These are phyloP conservation scores for Exophiala aquamarina DNA, from an alignment of 2,329 filamentous ascomycete species.

Conservation along the genomic window DNA sequence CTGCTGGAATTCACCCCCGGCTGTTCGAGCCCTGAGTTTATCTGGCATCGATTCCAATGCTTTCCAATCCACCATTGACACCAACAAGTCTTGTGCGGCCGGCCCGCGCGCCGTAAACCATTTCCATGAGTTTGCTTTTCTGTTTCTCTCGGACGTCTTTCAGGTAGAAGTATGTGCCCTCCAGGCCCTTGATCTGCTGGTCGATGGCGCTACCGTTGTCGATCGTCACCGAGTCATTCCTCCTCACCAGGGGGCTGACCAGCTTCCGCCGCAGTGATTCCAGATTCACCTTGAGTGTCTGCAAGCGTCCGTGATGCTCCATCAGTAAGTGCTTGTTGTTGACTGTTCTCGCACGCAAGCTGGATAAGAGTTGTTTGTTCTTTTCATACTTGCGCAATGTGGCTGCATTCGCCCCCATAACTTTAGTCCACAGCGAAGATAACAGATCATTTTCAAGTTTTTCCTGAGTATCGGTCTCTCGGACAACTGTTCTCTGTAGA, in stretches of 20 bases:
- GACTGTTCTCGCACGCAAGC: constrained; percentile 78
- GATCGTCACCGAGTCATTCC: constrained; percentile 52
- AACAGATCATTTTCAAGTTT: constrained; percentile 78
- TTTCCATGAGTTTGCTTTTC: constrained; percentile 79
- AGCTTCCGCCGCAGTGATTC: constrained; percentile 82
- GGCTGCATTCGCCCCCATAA: constrained; percentile 73
- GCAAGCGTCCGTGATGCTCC: constrained; percentile 79
- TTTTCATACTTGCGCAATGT: constrained; percentile 87
- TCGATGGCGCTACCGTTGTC: constrained; percentile 66
- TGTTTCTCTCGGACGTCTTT: constrained; percentile 74
- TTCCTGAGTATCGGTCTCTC: constrained; percentile 79
- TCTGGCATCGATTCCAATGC: constrained; percentile 14
- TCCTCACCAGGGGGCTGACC: constrained; percentile 77
- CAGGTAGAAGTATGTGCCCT: constrained; percentile 76
- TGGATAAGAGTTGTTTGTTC: constrained; percentile 76
- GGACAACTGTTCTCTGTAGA: constrained; percentile 78
- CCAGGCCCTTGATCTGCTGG: constrained; percentile 80
- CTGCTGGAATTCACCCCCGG: too few species aligned
- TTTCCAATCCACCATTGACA: constrained; percentile 16
- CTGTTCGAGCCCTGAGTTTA: not conserved
- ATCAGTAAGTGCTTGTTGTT: constrained; percentile 84
- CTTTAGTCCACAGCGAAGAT: constrained; percentile 78
- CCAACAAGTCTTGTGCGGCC: constrained; percentile 17
- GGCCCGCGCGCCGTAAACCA: constrained; percentile 61
- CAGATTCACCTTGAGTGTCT: constrained; percentile 81